Evolutionary conservation across 345 rosid genomes (phyloP), one percentile per base, ranked within the genome.

Genomic region (Citrus maxima): DNA sequence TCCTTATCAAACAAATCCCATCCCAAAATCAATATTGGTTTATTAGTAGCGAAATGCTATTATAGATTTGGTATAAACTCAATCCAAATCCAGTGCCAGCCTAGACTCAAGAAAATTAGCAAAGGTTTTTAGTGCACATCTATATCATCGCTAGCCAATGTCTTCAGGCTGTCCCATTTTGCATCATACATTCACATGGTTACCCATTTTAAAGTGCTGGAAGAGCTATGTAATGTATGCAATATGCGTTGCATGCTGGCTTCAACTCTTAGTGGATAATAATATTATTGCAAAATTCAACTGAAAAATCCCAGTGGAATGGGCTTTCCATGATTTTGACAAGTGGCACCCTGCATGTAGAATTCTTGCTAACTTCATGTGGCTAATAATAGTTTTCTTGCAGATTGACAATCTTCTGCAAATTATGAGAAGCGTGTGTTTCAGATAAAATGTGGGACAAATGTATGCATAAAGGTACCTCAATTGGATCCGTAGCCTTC

Each of bases 401-500:
- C 22, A 32, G 14, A 51, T 12, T 42, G 32, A 32, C 72, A 66
- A 51, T 76, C 34, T 67, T 13, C 55, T 46, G 61, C 19, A 37
- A 54, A 54, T 22, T 2, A 66, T 76, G 55, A 54, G 73, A 56
- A 72, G 65, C 56, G 28, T 78, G 2, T 77, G 59, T 62, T 74
- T 63, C 68, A 72, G 80, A 73, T 73, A 70, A 82, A 80, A 38
- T 64, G 78, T 67, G 80, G 82, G 82, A 62, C 80, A 73, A 51
- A 51, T 65, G 67, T 74, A 60, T 64, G 49, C 49, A 37, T 7
- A 62, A 73, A 72, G 71, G 72, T 22, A 49, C 38, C 72, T 69
- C 27, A 77, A 75, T 61, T 55, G 70, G 86, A 67, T 21, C 73
- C 67, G 6, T 77, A 40, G 66, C 78, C 81, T 75, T 65, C 54